These are phyloP conservation scores for Puccinia sorghi DNA, from an alignment of 1,284 basidiomycete genomes.

Conservation along the genomic window DNA sequence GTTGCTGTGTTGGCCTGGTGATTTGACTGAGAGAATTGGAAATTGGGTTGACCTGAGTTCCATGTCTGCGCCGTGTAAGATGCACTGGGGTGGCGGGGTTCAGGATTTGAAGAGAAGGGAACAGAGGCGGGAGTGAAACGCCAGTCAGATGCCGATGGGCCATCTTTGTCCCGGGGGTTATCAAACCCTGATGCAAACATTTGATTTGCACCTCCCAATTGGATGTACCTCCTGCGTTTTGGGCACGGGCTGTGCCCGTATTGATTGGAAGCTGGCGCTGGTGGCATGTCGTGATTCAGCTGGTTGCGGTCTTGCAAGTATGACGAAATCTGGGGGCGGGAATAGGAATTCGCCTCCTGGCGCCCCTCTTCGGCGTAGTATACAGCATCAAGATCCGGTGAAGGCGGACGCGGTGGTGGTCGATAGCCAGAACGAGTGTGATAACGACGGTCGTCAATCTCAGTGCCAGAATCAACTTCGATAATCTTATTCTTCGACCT, in stretches of 20 bases:
- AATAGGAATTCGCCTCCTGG: neutral
- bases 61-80: too few species aligned
- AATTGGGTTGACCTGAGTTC: neutral
- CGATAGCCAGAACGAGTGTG: slow-evolving; percentile 7
- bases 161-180: too few species aligned
- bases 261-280: neutral
- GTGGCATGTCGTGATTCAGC: neutral
- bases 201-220: neutral
- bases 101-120: neutral
- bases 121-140: slow-evolving; percentile 15
- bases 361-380: slow-evolving; percentile 10
- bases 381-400: neutral
- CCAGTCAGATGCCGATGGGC: neutral
- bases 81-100: neutral
- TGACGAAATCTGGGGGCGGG: neutral
- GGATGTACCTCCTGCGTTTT: slow-evolving; percentile 13
- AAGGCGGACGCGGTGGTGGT: neutral
- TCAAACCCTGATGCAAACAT: neutral
- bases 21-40: too few species aligned
- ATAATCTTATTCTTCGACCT: neutral
- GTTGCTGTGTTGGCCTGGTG: too few species aligned
- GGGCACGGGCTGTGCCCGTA: too few species aligned
- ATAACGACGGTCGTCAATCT: neutral
- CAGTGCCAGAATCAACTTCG: neutral
- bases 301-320: slow-evolving; percentile 8